These are phyloP conservation scores for Psilocybe mexicana DNA, from an alignment of 1,284 basidiomycete species.

Conservation along the genomic window DNA sequence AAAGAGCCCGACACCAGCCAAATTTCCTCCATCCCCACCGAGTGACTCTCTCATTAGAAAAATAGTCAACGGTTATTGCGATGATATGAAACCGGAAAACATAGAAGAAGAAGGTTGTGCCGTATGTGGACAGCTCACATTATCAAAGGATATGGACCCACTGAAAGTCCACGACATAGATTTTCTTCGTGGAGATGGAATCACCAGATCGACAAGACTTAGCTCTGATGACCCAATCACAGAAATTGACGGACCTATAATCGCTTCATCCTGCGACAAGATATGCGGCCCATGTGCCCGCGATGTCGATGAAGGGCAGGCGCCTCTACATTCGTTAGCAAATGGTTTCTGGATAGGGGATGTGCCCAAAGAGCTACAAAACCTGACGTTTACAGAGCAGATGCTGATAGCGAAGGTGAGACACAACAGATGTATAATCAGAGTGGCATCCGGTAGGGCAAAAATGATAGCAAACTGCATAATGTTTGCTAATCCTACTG, in stretches of 20 bases:
- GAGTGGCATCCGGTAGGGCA: conserved; percentile 18
- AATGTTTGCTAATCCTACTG: conserved; percentile 19
- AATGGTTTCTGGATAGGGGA: conserved; percentile 27
- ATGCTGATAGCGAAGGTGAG: conserved; percentile 23
- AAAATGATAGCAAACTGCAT: conserved; percentile 28
- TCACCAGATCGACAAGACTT: not conserved
- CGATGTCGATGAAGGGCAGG: conserved; percentile 1
- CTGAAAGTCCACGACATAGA: not conserved
- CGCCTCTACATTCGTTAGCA: conserved; percentile 22
- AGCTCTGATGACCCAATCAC: not conserved
- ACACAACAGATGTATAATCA: conserved; percentile 18
- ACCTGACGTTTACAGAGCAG: conserved; percentile 23
- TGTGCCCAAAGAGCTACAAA: conserved; percentile 21
- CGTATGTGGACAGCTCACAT: conserved; percentile 19
- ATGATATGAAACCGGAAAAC: not conserved
- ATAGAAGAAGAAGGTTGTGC: conserved; percentile 21
- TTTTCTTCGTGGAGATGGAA: not conserved
- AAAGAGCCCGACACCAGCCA: not conserved
- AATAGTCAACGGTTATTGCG: conserved; percentile 11
- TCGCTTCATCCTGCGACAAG: not conserved
- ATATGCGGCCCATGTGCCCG: conserved; percentile 5
- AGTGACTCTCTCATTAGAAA: not conserved
- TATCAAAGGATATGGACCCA: not conserved
- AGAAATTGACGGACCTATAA: conserved; percentile 3
- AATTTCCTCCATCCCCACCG: conserved; percentile 6